phyloP scores from a whole-genome alignment of 495 filamentous ascomycete species.

The Penicillium taxi region DNA sequence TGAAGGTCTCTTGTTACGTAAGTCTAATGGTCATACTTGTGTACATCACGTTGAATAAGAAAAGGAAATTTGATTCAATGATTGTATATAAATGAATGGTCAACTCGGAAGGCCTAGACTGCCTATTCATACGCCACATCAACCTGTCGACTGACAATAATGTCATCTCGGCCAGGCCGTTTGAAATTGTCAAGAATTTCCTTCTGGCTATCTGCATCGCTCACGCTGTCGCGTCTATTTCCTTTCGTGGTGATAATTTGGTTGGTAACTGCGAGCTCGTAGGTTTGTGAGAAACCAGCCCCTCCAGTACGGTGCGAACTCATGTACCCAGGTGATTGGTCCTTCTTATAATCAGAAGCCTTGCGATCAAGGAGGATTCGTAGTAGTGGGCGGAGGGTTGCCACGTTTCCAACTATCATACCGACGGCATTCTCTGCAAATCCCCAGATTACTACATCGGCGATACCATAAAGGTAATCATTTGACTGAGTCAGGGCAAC shows the following conservation, averaged over 20 bases:
- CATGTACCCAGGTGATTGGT: constrained; percentile 1
- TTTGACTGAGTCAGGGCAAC: constrained; percentile 13
- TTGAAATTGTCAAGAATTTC: constrained; percentile 11
- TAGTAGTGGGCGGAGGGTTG: constrained; percentile 23
- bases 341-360: constrained; percentile 7
- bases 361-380: constrained; percentile 14
- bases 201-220: constrained; percentile 17
- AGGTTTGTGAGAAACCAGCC: constrained; percentile 5
- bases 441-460: constrained; percentile 22
- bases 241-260: constrained; percentile 2
- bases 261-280: constrained; percentile 12
- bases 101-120: not conserved
- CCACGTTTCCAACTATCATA: constrained; percentile 22
- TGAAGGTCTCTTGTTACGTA: too few relatives aligned
- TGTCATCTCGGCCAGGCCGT: constrained; percentile 10
- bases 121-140: constrained; percentile 12
- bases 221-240: constrained; percentile 3
- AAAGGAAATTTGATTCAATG: too few relatives aligned
- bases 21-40: too few relatives aligned
- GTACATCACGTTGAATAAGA: too few relatives aligned
- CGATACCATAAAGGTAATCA: constrained; percentile 16
- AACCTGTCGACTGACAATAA: constrained; percentile 14
- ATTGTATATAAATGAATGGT: too few relatives aligned
- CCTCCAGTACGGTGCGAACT: constrained; percentile 6
- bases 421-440: constrained; percentile 24